Conservation (phyloP, 257 asterid genomes). For the Leonotis leonurus region DNA sequence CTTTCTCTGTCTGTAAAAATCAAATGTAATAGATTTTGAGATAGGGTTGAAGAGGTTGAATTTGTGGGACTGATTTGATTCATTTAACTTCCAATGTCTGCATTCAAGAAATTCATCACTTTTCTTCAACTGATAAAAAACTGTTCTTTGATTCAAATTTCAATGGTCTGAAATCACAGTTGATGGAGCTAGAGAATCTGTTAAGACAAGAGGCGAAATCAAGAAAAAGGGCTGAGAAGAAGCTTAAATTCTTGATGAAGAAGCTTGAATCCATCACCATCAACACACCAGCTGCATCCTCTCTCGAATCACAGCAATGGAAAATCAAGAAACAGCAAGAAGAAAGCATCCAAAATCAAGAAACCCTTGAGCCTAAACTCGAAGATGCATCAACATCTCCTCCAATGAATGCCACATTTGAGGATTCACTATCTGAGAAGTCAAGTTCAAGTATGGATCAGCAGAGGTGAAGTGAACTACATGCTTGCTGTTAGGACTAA, state of each 20-base stretch:
- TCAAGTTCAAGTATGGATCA: constrained; percentile 31
- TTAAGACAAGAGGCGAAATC: constrained; percentile 63
- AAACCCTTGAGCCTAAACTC: not conserved
- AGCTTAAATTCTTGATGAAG: constrained; percentile 45
- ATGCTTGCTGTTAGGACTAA: too few relatives aligned
- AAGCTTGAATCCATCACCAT: constrained; percentile 55
- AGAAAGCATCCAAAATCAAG: not conserved
- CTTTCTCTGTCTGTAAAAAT: not conserved
- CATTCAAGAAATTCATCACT: not conserved
- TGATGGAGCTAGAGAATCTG: constrained; percentile 54
- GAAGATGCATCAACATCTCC: too few relatives aligned
- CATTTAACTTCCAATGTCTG: not conserved
- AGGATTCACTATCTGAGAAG: constrained; percentile 12
- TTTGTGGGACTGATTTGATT: not conserved
- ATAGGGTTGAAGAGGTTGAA: not conserved
- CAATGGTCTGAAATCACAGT: constrained; percentile 30
- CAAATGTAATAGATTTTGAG: not conserved
- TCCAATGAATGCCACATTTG: not conserved
- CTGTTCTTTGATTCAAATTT: not conserved
- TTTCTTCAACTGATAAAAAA: not conserved
- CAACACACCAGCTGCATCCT: constrained; percentile 30
- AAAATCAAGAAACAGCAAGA: too few relatives aligned
- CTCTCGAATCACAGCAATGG: constrained; percentile 22
- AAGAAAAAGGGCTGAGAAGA: constrained; percentile 72
- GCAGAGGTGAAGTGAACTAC: constrained; percentile 22